Conservation (phyloP, 2,329 filamentous ascomycete genomes). For the Colletotrichum sp. region DNA sequence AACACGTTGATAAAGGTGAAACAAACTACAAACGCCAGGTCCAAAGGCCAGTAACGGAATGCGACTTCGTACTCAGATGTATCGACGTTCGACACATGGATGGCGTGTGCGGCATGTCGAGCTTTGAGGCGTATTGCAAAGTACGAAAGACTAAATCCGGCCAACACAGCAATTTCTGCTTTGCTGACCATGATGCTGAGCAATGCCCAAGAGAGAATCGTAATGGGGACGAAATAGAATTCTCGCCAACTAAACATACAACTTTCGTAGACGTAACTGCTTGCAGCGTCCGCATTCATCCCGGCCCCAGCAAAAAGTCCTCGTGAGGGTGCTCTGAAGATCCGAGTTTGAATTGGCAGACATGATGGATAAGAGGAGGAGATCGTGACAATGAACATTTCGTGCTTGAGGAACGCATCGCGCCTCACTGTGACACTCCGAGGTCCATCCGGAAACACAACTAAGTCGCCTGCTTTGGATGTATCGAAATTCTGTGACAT, state of each 20-base stretch:
- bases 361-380: no score
- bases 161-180: not conserved
- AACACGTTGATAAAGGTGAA: not conserved
- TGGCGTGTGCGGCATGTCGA: not conserved
- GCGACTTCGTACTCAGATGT: not conserved
- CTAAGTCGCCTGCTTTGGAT: not conserved
- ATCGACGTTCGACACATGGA: not conserved
- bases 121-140: not conserved
- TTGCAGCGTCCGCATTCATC: not conserved
- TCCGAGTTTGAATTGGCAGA: not conserved
- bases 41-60: not conserved
- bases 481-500: not conserved
- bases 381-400: not conserved
- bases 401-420: not conserved
- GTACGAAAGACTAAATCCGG: not conserved
- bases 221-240: not conserved
- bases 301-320: not conserved
- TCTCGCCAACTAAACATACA: not conserved
- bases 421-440: not conserved
- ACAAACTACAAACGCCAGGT: not conserved
- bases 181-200: not conserved
- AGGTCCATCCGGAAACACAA: not conserved
- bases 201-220: not conserved
- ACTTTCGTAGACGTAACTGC: not conserved
- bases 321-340: not conserved